phyloP scores from a whole-genome alignment of 176 grass and related monocot species.

The Elaeis guineensis region DNA sequence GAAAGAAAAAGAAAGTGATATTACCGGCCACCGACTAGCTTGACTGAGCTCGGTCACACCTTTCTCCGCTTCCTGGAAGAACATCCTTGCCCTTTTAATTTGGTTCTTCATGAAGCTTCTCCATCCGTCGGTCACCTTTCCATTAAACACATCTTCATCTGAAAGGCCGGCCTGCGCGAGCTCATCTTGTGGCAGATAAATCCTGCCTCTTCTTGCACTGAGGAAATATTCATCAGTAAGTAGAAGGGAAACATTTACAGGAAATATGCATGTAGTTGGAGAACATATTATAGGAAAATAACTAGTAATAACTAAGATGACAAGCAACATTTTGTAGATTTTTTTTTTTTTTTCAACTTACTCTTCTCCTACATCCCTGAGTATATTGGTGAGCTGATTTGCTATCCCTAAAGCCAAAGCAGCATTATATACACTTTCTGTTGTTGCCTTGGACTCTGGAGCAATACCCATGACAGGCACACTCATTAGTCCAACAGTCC shows the following conservation, averaged over 20 bases:
- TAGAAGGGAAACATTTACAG: too few relatives aligned
- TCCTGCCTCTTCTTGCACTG: conserved; percentile 75
- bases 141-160: conserved; percentile 67
- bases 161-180: conserved; percentile 59
- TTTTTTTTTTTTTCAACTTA: conserved; percentile 17
- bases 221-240: not conserved
- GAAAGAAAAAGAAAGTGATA: not conserved
- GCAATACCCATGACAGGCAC: conserved; percentile 86
- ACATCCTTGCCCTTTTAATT: conserved; percentile 54
- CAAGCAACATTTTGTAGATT: too few relatives aligned
- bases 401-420: conserved; percentile 73
- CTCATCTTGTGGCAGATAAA: conserved; percentile 80
- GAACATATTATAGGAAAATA: too few relatives aligned
- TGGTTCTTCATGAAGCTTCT: conserved; percentile 67
- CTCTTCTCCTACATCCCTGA: conserved; percentile 88
- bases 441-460: conserved; percentile 38
- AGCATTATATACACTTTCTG: conserved; percentile 54
- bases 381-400: conserved; percentile 97
- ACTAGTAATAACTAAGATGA: too few relatives aligned
- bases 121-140: conserved; percentile 67
- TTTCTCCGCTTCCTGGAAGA: conserved; percentile 64
- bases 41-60: conserved; percentile 69
- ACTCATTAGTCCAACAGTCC: conserved; percentile 80
- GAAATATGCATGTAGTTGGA: too few relatives aligned
- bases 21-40: conserved; percentile 94